These are phyloP conservation scores for Fusarium albosuccineum DNA, from an alignment of 2,329 filamentous ascomycete genomes.

Conservation along the genomic window DNA sequence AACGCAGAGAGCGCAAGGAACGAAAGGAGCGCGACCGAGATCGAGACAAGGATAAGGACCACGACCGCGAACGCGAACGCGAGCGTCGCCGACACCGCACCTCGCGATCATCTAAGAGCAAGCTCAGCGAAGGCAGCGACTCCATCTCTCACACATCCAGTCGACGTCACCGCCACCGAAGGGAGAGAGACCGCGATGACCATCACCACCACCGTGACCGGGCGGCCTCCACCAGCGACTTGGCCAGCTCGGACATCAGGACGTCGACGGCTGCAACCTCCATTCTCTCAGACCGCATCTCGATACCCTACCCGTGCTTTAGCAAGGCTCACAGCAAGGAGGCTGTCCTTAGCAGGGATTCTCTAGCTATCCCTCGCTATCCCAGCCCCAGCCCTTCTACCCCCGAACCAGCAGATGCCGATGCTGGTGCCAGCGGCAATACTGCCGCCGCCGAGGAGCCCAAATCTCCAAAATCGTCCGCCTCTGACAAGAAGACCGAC, in stretches of 20 bases:
- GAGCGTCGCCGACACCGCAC: conserved; percentile 56
- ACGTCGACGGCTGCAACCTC: conserved; percentile 52
- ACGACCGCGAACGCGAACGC: conserved; percentile 51
- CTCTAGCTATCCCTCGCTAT: conserved; percentile 54
- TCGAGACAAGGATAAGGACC: conserved; percentile 49
- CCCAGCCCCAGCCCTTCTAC: conserved; percentile 67
- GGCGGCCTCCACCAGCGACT: conserved; percentile 60
- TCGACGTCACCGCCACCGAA: conserved; percentile 49
- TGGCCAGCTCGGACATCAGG: conserved; percentile 61
- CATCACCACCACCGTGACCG: conserved; percentile 43
- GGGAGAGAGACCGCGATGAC: conserved; percentile 53
- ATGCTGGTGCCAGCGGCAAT: conserved; percentile 48
- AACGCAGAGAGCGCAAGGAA: conserved; percentile 49
- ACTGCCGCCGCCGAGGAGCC: conserved; percentile 32
- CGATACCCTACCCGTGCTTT: conserved; percentile 82
- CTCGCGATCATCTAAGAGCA: conserved; percentile 58
- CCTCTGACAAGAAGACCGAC: conserved; percentile 56
- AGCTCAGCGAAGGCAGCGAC: conserved; percentile 57
- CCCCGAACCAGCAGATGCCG: conserved; percentile 76
- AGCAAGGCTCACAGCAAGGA: conserved; percentile 95
- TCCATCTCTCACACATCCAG: conserved; percentile 54
- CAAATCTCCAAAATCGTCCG: conserved; percentile 18
- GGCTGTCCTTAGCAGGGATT: conserved; percentile 74
- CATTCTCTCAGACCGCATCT: conserved; percentile 57
- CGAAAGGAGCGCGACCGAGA: conserved; percentile 52